A percentile compares a stretch with the other conserved stretches of the same genome.
Evolutionary conservation across 2,329 filamentous ascomycete genomes (phyloP).

Genomic region (Zelopaecilomyces penicillatus): DNA sequence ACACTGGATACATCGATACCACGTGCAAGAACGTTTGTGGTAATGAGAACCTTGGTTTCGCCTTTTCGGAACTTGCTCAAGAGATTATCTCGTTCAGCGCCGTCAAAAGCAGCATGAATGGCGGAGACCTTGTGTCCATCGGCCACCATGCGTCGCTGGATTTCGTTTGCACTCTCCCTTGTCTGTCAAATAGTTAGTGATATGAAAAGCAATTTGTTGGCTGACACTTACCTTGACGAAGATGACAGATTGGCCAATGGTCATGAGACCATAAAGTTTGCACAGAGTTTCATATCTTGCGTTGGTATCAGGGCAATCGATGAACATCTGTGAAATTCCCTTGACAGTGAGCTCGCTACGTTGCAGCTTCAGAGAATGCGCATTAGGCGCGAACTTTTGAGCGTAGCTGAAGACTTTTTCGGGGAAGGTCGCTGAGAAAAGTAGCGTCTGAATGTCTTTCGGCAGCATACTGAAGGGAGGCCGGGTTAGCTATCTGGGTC

Average conservation of each 20-base stretch:
- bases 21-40: slow-evolving; percentile 91
- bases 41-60: slow-evolving; percentile 90
- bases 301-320: slow-evolving; percentile 76
- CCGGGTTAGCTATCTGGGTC: slow-evolving; percentile 1
- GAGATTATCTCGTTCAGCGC: slow-evolving; percentile 70
- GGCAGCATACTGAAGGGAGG: slow-evolving; percentile 55
- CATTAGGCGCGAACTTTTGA: slow-evolving; percentile 70
- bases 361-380: slow-evolving; percentile 79
- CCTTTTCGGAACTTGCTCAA: slow-evolving; percentile 82
- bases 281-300: slow-evolving; percentile 85
- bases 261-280: slow-evolving; percentile 92
- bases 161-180: slow-evolving; percentile 74
- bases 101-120: slow-evolving; percentile 82
- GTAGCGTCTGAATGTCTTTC: slow-evolving; percentile 69
- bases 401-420: slow-evolving; percentile 80
- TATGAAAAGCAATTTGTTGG: neutral
- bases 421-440: slow-evolving; percentile 94
- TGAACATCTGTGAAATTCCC: slow-evolving; percentile 95
- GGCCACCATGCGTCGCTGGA: slow-evolving; percentile 74
- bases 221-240: slow-evolving; percentile 67
- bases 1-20: slow-evolving; percentile 89
- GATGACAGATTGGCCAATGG: slow-evolving; percentile 94
- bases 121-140: slow-evolving; percentile 91
- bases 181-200: slow-evolving; percentile 45
- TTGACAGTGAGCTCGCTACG: slow-evolving; percentile 91